phyloP scores from a whole-genome alignment of 1,139 yeast species.

The Lodderomyces beijingensis region DNA sequence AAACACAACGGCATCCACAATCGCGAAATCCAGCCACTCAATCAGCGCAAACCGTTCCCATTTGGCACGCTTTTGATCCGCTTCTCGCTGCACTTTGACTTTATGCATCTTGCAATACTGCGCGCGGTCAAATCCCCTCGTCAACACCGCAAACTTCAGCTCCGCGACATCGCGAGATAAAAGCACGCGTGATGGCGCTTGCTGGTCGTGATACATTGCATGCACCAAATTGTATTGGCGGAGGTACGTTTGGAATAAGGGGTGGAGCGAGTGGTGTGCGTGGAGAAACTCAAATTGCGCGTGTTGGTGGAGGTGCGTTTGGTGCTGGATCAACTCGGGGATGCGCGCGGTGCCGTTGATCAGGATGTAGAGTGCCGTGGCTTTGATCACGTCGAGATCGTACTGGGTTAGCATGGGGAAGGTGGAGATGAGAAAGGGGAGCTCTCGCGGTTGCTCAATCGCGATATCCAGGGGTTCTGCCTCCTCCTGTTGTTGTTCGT shows the following conservation, averaged over 20 bases:
- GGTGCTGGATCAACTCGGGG: slow-evolving; percentile 31
- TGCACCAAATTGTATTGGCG: slow-evolving; percentile 52
- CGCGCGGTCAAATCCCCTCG: slow-evolving; percentile 55
- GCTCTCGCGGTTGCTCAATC: slow-evolving; percentile 18
- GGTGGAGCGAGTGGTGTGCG: slow-evolving; percentile 56
- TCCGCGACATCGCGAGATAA: not conserved
- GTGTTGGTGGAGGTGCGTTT: slow-evolving; percentile 32
- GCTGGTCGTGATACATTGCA: slow-evolving; percentile 9
- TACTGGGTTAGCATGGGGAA: slow-evolving; percentile 55
- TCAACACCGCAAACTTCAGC: slow-evolving; percentile 26
- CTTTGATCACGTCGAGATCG: slow-evolving; percentile 67
- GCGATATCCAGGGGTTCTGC: slow-evolving; percentile 4
- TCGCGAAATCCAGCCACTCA: slow-evolving; percentile 82
- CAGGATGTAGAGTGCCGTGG: slow-evolving; percentile 68
- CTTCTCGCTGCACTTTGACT: slow-evolving; percentile 25
- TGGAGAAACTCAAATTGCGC: slow-evolving; percentile 69
- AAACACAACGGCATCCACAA: slow-evolving; percentile 68
- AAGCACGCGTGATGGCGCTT: not conserved
- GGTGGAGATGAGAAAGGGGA: slow-evolving; percentile 42
- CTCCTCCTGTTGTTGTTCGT: slow-evolving; percentile 2
- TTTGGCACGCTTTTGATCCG: slow-evolving; percentile 29
- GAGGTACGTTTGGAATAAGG: slow-evolving; percentile 47
- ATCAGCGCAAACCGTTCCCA: slow-evolving; percentile 63
- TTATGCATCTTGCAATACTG: slow-evolving; percentile 41
- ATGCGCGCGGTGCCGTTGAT: slow-evolving; percentile 48